phyloP scores from a whole-genome alignment of 352 stramenopile genomes.

The Phytophthora vignae region DNA sequence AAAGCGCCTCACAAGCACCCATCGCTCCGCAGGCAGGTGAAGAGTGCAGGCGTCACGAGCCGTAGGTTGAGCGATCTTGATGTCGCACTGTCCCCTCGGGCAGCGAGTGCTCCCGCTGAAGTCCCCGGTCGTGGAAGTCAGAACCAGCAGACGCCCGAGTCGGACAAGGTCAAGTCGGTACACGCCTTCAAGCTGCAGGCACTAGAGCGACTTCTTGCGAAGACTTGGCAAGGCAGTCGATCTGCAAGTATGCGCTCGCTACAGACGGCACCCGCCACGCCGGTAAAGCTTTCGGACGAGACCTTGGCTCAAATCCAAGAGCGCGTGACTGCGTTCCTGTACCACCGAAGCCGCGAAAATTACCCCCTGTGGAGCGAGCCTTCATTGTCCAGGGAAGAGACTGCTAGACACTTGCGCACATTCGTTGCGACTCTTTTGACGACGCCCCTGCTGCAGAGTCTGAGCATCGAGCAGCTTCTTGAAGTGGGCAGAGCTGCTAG shows the following conservation, averaged over 20 bases:
- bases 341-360: slow-evolving; percentile 61
- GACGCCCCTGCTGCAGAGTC: slow-evolving; percentile 38
- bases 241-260: slow-evolving; percentile 18
- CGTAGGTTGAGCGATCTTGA: neutral
- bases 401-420: slow-evolving; percentile 45
- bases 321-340: slow-evolving; percentile 61
- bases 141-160: slow-evolving; percentile 22
- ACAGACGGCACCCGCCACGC: slow-evolving; percentile 10
- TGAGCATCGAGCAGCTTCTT: slow-evolving; percentile 65
- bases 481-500: slow-evolving; percentile 50
- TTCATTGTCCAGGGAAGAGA: slow-evolving; percentile 59
- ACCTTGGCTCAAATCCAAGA: slow-evolving; percentile 56
- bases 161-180: slow-evolving; percentile 43
- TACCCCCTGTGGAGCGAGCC: slow-evolving; percentile 69
- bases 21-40: slow-evolving; percentile 9
- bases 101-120: slow-evolving; percentile 21
- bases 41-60: slow-evolving; percentile 23
- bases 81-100: slow-evolving; percentile 1
- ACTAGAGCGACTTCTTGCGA: slow-evolving; percentile 52
- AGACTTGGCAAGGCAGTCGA: slow-evolving; percentile 31
- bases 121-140: slow-evolving; percentile 7
- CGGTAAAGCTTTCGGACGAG: slow-evolving; percentile 36
- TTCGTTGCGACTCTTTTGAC: slow-evolving; percentile 43
- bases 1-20: slow-evolving; percentile 10
- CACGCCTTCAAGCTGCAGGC: slow-evolving; percentile 72